phyloP scores from a whole-genome alignment of 2,329 filamentous ascomycete genomes.

The Phialophora macrospora region DNA sequence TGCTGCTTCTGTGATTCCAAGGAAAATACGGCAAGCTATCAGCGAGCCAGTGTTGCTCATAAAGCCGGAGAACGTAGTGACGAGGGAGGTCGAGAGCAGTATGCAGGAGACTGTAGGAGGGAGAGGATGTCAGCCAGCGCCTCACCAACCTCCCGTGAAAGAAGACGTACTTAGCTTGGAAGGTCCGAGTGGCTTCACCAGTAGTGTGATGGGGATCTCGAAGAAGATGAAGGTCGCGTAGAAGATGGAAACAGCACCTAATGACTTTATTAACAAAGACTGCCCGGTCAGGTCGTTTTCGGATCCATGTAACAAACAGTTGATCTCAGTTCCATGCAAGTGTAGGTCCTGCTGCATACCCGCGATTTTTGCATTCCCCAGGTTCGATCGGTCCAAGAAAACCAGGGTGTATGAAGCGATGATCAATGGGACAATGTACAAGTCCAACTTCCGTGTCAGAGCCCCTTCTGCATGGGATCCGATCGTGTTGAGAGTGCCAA shows the following conservation, averaged over 20 bases:
- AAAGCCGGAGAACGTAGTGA: neutral
- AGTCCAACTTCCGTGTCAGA: neutral
- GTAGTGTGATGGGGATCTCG: constrained; percentile 2
- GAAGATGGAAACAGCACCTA: constrained; percentile 6
- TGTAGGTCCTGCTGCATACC: constrained; percentile 8
- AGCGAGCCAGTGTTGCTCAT: constrained; percentile 1
- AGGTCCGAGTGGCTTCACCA: constrained; percentile 1
- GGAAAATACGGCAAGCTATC: constrained; percentile 43
- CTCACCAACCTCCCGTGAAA: neutral
- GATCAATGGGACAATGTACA: neutral
- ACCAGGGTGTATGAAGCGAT: neutral
- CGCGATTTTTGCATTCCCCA: constrained; percentile 7
- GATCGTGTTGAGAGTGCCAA: neutral
- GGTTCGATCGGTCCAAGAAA: constrained; percentile 1
- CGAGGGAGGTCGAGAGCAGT: neutral
- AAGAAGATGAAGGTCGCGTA: constrained; percentile 4
- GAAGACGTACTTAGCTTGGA: constrained; percentile 5
- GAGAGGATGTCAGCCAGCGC: neutral
- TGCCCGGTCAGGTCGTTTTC: constrained; percentile 48
- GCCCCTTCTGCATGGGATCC: neutral
- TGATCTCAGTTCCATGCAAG: neutral
- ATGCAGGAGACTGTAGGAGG: neutral
- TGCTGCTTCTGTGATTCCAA: constrained; percentile 46
- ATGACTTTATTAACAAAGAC: neutral
- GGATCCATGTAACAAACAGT: constrained; percentile 19